Percentiles rank a stretch among this genome's conserved stretches.
Evolutionary conservation across 176 grass and related monocot genomes (phyloP).

Genomic region (Musa acuminata): DNA sequence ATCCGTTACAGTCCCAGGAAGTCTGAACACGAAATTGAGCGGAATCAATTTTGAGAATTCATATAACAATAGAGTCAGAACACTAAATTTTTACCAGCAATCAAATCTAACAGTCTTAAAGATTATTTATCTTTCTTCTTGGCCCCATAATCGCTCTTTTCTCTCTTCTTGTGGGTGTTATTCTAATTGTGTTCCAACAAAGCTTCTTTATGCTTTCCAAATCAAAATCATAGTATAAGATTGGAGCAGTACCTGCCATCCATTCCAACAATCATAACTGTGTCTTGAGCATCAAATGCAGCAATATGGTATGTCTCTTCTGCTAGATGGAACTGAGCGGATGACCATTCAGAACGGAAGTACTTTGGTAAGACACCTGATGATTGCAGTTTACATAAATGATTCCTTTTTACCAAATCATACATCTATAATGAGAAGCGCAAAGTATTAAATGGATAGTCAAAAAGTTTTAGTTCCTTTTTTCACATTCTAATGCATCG

Average conservation of each 20-base stretch:
- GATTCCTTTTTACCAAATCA: not conserved
- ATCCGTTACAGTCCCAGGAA: too few relatives aligned
- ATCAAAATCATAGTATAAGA: not conserved
- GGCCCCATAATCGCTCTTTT: too few relatives aligned
- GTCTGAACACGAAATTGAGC: too few relatives aligned
- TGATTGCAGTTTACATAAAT: not conserved
- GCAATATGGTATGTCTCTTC: conserved; percentile 37
- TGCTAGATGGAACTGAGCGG: conserved; percentile 60
- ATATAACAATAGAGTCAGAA: too few relatives aligned
- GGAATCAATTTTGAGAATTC: too few relatives aligned
- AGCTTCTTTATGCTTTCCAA: not conserved
- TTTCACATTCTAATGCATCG: too few relatives aligned
- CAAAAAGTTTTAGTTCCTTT: too few relatives aligned
- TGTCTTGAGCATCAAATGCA: conserved; percentile 65
- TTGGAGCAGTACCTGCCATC: conserved; percentile 52
- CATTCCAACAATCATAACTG: conserved; percentile 51
- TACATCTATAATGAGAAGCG: not conserved
- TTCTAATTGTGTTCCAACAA: not conserved
- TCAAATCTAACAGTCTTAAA: too few relatives aligned
- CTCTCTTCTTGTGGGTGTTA: too few relatives aligned
- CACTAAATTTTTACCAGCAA: too few relatives aligned
- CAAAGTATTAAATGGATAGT: not conserved
- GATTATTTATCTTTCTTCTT: too few relatives aligned
- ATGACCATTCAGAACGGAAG: conserved; percentile 88
- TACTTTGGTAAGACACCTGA: conserved; percentile 60